phyloP scores from a whole-genome alignment of 202 grass and related monocot genomes.

The Zizania palustris region DNA sequence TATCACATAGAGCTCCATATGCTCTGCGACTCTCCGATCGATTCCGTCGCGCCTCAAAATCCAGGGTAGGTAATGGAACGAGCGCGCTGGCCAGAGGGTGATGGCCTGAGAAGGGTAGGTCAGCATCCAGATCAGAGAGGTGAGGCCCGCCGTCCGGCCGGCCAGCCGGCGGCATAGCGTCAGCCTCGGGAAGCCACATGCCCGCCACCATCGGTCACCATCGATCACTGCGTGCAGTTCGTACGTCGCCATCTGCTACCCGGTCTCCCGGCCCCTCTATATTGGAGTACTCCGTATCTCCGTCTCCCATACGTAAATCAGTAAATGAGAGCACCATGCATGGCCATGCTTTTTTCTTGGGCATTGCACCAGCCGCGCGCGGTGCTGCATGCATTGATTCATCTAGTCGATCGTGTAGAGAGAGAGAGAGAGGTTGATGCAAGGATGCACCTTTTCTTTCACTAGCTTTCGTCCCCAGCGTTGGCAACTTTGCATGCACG shows the following conservation, averaged over 20 bases:
- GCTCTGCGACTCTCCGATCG: no score
- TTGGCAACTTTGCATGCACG: background rate
- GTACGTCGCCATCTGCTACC: background rate
- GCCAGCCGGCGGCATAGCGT: conserved; percentile 30
- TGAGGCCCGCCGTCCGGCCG: background rate
- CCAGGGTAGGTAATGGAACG: no score
- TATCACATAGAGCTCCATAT: no score
- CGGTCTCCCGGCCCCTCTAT: background rate
- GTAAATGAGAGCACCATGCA: conserved; percentile 42
- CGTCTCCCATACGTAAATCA: conserved; percentile 27
- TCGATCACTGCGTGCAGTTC: background rate
- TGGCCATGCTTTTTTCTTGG: conserved; percentile 12
- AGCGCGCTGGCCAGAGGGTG: no score
- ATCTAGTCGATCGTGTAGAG: background rate
- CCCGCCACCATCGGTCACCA: conserved; percentile 8
- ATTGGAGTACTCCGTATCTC: no score
- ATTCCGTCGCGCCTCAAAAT: no score
- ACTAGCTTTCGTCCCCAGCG: background rate
- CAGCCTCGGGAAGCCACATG: conserved; percentile 44
- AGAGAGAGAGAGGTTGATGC: no score
- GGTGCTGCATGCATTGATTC: background rate
- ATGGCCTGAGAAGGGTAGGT: background rate
- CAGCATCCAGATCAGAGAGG: background rate
- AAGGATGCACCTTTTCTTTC: background rate
- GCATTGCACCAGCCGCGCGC: background rate